These are phyloP conservation scores for Geotrichum australiense DNA, from an alignment of 1,139 yeast species.

Conservation along the genomic window DNA sequence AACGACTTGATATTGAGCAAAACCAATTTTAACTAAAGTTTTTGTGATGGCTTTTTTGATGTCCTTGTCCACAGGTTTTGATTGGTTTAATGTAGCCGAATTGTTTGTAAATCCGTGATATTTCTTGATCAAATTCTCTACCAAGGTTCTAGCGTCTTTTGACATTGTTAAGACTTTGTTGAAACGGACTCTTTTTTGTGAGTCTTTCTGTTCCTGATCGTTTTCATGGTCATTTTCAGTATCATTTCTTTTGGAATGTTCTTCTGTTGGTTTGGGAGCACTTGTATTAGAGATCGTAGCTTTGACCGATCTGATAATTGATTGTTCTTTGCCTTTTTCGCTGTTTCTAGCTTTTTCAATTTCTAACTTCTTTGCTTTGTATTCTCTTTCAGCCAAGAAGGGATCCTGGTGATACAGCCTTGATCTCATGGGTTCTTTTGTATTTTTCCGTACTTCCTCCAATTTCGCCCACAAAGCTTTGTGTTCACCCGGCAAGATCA, in stretches of 20 bases:
- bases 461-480: slow-evolving; percentile 69
- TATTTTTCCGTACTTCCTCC: slow-evolving; percentile 43
- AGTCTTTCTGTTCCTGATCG: background rate
- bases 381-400: slow-evolving; percentile 53
- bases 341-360: slow-evolving; percentile 16
- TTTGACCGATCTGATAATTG: slow-evolving; percentile 19
- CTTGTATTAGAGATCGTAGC: slow-evolving; percentile 14
- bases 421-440: slow-evolving; percentile 16
- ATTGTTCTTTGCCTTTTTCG: slow-evolving; percentile 19
- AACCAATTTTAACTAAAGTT: slow-evolving; percentile 49
- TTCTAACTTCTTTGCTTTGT: slow-evolving; percentile 25
- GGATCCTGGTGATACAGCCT: slow-evolving; percentile 59
- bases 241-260: slow-evolving; percentile 1
- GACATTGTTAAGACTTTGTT: slow-evolving; percentile 31
- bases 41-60: slow-evolving; percentile 10
- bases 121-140: slow-evolving; percentile 30
- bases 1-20: slow-evolving; percentile 56
- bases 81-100: slow-evolving; percentile 1
- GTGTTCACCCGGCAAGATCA: slow-evolving; percentile 81
- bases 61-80: background rate
- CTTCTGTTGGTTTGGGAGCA: no score
- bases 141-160: slow-evolving; percentile 28
- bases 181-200: slow-evolving; percentile 23
- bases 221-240: slow-evolving; percentile 14
- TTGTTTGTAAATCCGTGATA: slow-evolving; percentile 26